phyloP scores from a whole-genome alignment of 345 rosid genomes.

The Eucalyptus sp. region DNA sequence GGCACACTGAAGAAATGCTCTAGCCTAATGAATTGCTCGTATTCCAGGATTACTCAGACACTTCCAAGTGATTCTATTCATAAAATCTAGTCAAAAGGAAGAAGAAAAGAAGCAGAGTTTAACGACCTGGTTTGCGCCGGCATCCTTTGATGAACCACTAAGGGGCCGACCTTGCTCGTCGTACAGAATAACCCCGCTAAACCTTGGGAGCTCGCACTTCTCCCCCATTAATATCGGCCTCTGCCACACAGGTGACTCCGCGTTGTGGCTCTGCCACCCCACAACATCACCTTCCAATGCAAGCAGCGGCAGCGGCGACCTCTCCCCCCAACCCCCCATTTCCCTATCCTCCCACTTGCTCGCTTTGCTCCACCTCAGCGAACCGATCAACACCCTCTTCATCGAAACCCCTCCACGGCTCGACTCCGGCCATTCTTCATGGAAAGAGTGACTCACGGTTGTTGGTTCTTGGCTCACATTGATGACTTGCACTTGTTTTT shows the following conservation, averaged over 20 bases:
- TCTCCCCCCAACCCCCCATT: background rate
- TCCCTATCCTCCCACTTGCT: slow-evolving; percentile 36
- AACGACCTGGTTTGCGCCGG: background rate
- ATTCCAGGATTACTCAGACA: background rate
- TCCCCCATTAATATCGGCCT: slow-evolving; percentile 85
- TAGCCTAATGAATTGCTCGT: background rate
- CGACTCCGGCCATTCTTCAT: background rate
- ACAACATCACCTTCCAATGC: slow-evolving; percentile 2
- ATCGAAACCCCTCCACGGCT: slow-evolving; percentile 21
- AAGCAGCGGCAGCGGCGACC: slow-evolving; percentile 2
- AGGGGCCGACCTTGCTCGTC: slow-evolving; percentile 49
- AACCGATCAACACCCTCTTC: slow-evolving; percentile 34
- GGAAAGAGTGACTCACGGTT: background rate
- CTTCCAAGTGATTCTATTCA: background rate
- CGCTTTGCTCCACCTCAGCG: slow-evolving; percentile 68
- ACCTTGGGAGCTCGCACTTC: slow-evolving; percentile 69
- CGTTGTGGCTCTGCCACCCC: slow-evolving; percentile 43
- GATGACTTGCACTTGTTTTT: slow-evolving; percentile 2
- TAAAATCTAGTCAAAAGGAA: background rate
- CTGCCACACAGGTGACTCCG: slow-evolving; percentile 64
- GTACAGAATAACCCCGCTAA: slow-evolving; percentile 72
- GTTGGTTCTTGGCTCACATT: background rate
- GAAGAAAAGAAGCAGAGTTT: background rate
- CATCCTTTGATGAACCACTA: slow-evolving; percentile 3
- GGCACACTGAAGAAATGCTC: background rate